Evolutionary conservation across 768 basidiomycete species (phyloP).

Genomic region (Cystobasidium tubakii): DNA sequence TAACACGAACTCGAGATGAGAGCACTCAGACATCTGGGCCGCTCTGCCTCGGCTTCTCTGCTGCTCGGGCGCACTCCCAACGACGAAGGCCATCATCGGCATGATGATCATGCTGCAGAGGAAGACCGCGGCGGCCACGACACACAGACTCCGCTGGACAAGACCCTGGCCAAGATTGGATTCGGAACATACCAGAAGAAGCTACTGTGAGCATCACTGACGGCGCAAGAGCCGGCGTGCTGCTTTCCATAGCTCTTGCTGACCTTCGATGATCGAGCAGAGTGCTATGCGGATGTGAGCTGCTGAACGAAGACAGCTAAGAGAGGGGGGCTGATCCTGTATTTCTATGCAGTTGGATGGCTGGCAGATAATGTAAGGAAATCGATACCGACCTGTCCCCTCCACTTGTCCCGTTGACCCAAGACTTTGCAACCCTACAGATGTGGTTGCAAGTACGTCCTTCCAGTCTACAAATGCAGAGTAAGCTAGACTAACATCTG

Average conservation of each 20-base stretch:
- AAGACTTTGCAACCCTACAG: constrained; percentile 51
- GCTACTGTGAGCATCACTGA: constrained; percentile 55
- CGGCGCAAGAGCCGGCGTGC: neutral
- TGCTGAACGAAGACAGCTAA: neutral
- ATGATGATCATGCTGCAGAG: neutral
- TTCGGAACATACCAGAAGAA: constrained; percentile 43
- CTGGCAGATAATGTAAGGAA: constrained; percentile 76
- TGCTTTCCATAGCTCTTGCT: neutral
- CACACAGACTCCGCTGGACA: constrained; percentile 57
- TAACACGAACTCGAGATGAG: neutral
- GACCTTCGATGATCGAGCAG: constrained; percentile 48
- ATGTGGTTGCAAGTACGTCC: constrained; percentile 78
- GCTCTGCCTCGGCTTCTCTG: constrained; percentile 10
- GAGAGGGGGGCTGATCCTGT: constrained; percentile 24
- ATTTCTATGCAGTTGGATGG: constrained; percentile 60
- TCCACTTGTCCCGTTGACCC: neutral
- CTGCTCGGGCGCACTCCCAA: neutral
- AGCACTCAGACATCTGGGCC: neutral
- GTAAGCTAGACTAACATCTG: too few species aligned
- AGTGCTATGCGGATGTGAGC: constrained; percentile 77
- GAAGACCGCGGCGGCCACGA: neutral
- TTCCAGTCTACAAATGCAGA: too few species aligned
- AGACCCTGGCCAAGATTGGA: constrained; percentile 76
- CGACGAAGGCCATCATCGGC: neutral
- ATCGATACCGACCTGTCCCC: constrained; percentile 20